Evolutionary conservation across 148 eudicot genomes (phyloP).

Genomic region (Camellia lanceoleosa): DNA sequence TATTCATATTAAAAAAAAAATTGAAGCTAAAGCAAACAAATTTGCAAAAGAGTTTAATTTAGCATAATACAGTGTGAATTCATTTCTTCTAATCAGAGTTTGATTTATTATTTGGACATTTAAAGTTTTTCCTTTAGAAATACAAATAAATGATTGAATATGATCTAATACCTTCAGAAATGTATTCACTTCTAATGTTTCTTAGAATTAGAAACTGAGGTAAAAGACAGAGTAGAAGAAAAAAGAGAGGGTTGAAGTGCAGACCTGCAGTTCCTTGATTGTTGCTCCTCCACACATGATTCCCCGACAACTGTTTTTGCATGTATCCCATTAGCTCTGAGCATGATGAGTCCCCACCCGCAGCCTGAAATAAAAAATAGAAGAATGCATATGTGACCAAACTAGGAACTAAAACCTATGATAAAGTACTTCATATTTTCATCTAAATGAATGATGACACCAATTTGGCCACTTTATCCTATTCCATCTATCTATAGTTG

Average conservation of each 20-base stretch:
- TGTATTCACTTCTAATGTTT: not conserved
- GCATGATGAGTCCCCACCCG: not conserved
- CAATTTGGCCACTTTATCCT: not conserved
- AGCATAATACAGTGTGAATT: not conserved
- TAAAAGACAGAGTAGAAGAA: not conserved
- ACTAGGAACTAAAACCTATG: not conserved
- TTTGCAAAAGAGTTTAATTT: not conserved
- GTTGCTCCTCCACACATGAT: conserved; percentile 21
- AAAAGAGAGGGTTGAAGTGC: not conserved
- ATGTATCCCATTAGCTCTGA: not conserved
- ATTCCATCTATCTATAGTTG: not conserved
- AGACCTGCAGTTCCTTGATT: conserved; percentile 27
- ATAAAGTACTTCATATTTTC: not conserved
- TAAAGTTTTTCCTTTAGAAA: not conserved
- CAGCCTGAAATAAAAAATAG: conserved; percentile 15
- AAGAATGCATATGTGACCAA: not conserved
- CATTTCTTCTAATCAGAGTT: too few species aligned
- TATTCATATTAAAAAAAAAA: too few species aligned
- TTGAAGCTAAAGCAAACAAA: not conserved
- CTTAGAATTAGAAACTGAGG: not conserved
- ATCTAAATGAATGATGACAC: not conserved
- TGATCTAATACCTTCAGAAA: not conserved
- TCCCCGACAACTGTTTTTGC: conserved; percentile 2
- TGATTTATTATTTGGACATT: not conserved
- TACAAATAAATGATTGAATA: too few species aligned